Evolutionary conservation across 371 early-diverging fungal genomes (phyloP), one percentile per base, ranked within the genome.

Genomic region (Mucor indicus): DNA sequence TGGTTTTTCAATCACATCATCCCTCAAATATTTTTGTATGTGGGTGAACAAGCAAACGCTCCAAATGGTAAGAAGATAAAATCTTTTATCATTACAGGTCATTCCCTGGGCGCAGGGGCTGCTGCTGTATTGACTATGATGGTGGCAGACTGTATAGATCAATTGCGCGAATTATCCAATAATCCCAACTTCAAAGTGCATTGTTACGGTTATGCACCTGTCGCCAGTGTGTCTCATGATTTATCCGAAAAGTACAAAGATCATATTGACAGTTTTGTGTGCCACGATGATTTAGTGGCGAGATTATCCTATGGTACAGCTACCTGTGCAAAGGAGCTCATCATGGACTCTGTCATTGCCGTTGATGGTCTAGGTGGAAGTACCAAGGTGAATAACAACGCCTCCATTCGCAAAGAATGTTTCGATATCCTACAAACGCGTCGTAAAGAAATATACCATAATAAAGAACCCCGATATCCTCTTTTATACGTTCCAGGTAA

Each of bases 71-170:
- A 57, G 1, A 56, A 46, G 0, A 42, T 61, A 1, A 45, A 44
- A 2, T 61, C 62, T 0, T 59, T 67, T 8, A 59, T 67, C 27
- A 62, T 67, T 25, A 67, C 67, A 10, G 91, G 91, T 0, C 91
- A 90, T 48, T 91, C 91, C 23, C 62, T 92, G 4, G 93, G 93
- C 23, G 93, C 78, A 4, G 86, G 86, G 10, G 83, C 90, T 0
- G 91, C 90, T 0, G 79, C 90, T 2, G 49, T 92, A 2, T 56
- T 91, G 35, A 86, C 89, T 2, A 86, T 92, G 73, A 86, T 92
- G 85, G 60, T 92, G 1, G 67, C 69, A 17, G 83, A 86, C 41
- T 81, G 83, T 38, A 62, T 81, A n/a, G 75, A 79, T 9, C 78
- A 80, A 48, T 53, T 84, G 12, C 69, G 75, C 13, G 65, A 71